Conservation (phyloP, 2,329 filamentous ascomycete species). For the Ascochyta pisi region DNA sequence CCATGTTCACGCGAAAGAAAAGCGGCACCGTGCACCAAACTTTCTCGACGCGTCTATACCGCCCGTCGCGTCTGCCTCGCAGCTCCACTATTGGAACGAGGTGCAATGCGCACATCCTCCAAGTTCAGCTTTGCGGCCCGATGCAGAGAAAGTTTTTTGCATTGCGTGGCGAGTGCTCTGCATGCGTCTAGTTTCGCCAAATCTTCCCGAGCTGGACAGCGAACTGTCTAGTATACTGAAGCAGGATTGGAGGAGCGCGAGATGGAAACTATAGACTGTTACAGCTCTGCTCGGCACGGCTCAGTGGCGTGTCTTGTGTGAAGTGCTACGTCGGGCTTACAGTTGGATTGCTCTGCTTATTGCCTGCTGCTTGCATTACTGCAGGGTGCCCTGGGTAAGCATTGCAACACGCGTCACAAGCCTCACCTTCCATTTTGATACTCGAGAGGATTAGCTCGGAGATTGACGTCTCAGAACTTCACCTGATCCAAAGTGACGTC, state of each 20-base stretch:
- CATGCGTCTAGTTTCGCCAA: conserved; percentile 15
- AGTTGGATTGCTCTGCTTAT: background rate
- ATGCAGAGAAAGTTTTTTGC: conserved; percentile 18
- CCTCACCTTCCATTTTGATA: conserved; percentile 3
- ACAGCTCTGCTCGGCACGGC: conserved; percentile 1
- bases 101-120: conserved; percentile 18
- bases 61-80: conserved; percentile 33
- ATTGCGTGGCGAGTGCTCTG: conserved; percentile 24
- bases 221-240: conserved; percentile 2
- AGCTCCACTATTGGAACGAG: conserved; percentile 37
- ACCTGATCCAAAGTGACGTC: conserved; percentile 19
- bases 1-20: conserved; percentile 5
- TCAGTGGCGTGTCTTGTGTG: conserved; percentile 1
- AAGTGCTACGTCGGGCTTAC: conserved; percentile 1
- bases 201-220: conserved; percentile 5
- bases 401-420: conserved; percentile 6
- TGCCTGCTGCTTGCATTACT: conserved; percentile 1
- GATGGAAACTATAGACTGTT: background rate
- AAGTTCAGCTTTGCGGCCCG: conserved; percentile 15
- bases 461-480: conserved; percentile 16
- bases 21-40: conserved; percentile 32
- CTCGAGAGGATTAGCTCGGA: conserved; percentile 6
- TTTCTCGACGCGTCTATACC: conserved; percentile 46
- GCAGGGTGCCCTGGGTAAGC: conserved; percentile 2
- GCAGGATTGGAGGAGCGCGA: background rate